Base-by-base conservation (phyloP, 495 filamentous ascomycete species). In the Tetracladium setigerum region DNA sequence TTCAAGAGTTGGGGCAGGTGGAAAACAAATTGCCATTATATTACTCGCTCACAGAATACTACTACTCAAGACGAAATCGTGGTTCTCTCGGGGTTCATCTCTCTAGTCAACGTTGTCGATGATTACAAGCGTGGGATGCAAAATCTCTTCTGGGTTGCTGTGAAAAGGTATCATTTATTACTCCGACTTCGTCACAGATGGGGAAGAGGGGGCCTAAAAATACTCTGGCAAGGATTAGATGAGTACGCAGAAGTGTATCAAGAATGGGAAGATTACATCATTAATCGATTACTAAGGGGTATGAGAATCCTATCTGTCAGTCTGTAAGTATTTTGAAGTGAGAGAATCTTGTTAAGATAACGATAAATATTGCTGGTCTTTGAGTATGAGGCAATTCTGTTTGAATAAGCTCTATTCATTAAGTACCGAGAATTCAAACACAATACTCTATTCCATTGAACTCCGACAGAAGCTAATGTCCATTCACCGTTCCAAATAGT, bases 291-390 rank as follows among this genome's bases (percentile, higher is more conserved):
- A 89, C 83, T 1, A 70, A 81, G 14, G 90, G 91, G n/a, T 86
- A 95, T 48, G 90, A 95, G 41, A 84, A 89, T 49, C 81, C 82
- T 5, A 67, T 81, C 30, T 78, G 89, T 40, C 90, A 86, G 12
- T 70, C 95, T 30, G 54, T 95, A 13, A 87, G 83, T 13, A 82
- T 96, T 70, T 70, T 95, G 47, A 59, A 82, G 60, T 91, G 90
- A 32, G 78, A 87, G 62, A 96, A 96, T 69, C 84, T 87, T 71
- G 90, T 91, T 52, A 96, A 95, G 72, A 87, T 88, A 30, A 76
- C 92, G 16, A 51, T 95, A 52, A 83, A 87, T 68, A 79, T 90
- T 47, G 66, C 64, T 53, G 61, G 64, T 38, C 31, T 8, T 34
- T 8, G n/a, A 8, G 31, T 8, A 34, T 34, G 8, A n/a, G n/a